Evolutionary conservation across 2,329 filamentous ascomycete genomes (phyloP).

Genomic region (Talaromyces verruculosus): DNA sequence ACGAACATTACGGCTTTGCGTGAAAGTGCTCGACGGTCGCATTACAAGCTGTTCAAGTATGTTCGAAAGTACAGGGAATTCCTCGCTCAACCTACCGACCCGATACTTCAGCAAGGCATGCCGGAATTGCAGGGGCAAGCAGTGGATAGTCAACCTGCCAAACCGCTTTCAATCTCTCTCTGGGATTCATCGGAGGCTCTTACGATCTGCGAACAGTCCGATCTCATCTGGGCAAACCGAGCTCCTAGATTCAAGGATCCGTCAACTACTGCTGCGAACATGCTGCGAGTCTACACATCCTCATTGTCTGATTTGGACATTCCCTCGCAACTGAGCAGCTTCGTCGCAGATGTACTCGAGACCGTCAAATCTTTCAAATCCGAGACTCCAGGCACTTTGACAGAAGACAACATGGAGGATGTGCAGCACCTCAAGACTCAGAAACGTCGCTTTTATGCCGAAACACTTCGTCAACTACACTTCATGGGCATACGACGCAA

Average conservation of each 20-base stretch:
- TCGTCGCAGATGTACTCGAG: constrained; percentile 66
- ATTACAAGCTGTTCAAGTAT: constrained; percentile 86
- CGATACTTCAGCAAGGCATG: constrained; percentile 48
- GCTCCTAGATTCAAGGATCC: constrained; percentile 70
- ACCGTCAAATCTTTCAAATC: constrained; percentile 74
- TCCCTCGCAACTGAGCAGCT: constrained; percentile 62
- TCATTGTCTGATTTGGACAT: constrained; percentile 57
- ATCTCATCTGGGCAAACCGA: constrained; percentile 43
- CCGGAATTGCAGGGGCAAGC: constrained; percentile 32
- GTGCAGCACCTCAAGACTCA: constrained; percentile 88
- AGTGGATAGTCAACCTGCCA: constrained; percentile 24
- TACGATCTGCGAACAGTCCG: constrained; percentile 32
- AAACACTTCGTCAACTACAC: constrained; percentile 77
- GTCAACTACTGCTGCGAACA: constrained; percentile 68
- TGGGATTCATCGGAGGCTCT: constrained; percentile 31
- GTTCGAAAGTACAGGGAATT: constrained; percentile 85
- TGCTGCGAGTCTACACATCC: constrained; percentile 63
- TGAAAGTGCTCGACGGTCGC: constrained; percentile 86
- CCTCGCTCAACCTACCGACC: constrained; percentile 72
- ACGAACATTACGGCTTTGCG: constrained; percentile 87
- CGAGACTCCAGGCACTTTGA: constrained; percentile 77
- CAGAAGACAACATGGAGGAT: constrained; percentile 77
- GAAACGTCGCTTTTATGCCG: constrained; percentile 86
- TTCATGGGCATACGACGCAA: constrained; percentile 90
- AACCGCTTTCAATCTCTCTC: neutral